These are phyloP conservation scores for Zangia roseola DNA, from an alignment of 768 basidiomycete species.

Conservation along the genomic window DNA sequence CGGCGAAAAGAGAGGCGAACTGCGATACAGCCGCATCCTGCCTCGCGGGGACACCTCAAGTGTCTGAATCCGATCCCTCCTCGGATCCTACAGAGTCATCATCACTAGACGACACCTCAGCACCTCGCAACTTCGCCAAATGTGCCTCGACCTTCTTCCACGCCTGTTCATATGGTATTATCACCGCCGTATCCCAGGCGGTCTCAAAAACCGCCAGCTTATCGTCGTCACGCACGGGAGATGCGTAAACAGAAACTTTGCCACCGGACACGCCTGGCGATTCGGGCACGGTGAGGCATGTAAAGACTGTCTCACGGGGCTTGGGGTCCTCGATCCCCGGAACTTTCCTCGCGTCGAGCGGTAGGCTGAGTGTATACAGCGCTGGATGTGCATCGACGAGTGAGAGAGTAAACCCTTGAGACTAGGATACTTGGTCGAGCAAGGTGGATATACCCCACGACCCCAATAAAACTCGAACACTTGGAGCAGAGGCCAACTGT, in stretches of 20 bases:
- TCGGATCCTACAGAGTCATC: background rate
- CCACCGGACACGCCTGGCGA: conserved; percentile 12
- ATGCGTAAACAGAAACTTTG: conserved; percentile 8
- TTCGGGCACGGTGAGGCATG: background rate
- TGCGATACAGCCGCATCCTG: too few species aligned
- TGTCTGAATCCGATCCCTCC: background rate
- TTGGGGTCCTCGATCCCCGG: background rate
- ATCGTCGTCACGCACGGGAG: conserved; percentile 1
- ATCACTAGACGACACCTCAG: background rate
- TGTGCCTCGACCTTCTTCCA: background rate
- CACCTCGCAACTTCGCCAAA: background rate
- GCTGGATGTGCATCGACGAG: background rate
- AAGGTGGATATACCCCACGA: conserved; percentile 6
- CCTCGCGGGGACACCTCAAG: too few species aligned
- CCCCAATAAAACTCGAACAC: conserved; percentile 3
- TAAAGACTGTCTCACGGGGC: background rate
- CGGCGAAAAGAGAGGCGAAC: too few species aligned
- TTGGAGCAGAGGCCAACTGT: conserved; percentile 5
- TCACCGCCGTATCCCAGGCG: background rate
- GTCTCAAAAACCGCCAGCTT: background rate
- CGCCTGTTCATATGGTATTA: background rate
- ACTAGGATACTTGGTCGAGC: conserved; percentile 5
- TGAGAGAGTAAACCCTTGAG: conserved; percentile 4
- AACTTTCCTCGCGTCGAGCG: conserved; percentile 14
- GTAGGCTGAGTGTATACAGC: background rate